A percentile compares a stretch with the other conserved stretches of the same genome.
These are phyloP conservation scores for Diophrys sp. DNA, from an alignment of 73 alveolate species.

Conservation along the genomic window DNA sequence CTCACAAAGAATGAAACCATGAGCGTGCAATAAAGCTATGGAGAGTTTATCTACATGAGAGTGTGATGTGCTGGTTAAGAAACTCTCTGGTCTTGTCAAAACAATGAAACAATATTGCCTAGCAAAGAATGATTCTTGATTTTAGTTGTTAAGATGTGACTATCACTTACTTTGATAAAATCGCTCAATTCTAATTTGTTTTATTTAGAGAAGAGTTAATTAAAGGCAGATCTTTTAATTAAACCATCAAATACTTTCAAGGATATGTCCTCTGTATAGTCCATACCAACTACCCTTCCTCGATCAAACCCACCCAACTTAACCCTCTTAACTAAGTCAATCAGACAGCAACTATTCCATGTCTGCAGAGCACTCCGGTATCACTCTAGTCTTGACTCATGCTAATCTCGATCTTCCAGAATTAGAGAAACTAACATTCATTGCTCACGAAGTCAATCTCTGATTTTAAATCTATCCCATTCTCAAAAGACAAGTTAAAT, in stretches of 20 bases:
- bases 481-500: conserved; percentile 66
- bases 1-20: no score
- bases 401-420: conserved; percentile 65
- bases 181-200: no score
- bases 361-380: conserved; percentile 45
- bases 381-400: conserved; percentile 75
- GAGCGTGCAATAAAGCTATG: no score
- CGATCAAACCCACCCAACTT: conserved; percentile 49
- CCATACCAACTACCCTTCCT: conserved; percentile 12
- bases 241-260: neutral
- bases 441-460: conserved; percentile 51
- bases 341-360: conserved; percentile 45
- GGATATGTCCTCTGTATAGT: conserved; percentile 15
- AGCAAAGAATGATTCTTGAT: no score
- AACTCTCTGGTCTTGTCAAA: no score
- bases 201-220: no score
- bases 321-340: conserved; percentile 45
- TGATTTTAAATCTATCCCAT: conserved; percentile 44
- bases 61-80: no score
- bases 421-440: conserved; percentile 16
- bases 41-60: no score
- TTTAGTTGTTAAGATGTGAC: no score
- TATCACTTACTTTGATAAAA: no score
- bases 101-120: no score
- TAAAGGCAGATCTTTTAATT: no score